A percentile compares a stretch with the other conserved stretches of the same genome.
Conservation (phyloP, 352 stramenopile genomes). For the Phytophthora podocarpi region DNA sequence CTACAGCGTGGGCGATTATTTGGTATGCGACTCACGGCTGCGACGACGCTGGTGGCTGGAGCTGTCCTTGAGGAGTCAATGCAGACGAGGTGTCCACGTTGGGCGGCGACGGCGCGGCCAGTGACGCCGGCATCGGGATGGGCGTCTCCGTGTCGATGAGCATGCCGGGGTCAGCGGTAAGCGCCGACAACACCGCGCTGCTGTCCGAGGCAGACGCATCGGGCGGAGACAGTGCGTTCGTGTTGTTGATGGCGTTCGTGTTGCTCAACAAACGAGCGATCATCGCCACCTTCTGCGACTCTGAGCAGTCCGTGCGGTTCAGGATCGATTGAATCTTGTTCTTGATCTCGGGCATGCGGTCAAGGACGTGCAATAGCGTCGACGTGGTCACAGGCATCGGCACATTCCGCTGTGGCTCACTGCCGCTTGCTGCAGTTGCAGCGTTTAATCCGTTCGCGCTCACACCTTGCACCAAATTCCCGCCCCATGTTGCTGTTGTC, state of each 20-base stretch:
- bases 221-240: slow-evolving; percentile 24
- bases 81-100: slow-evolving; percentile 36
- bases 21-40: slow-evolving; percentile 19
- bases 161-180: slow-evolving; percentile 33
- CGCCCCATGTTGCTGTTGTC: slow-evolving; percentile 36
- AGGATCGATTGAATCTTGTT: slow-evolving; percentile 90
- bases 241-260: slow-evolving; percentile 77
- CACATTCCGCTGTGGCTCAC: slow-evolving; percentile 21
- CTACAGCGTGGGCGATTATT: slow-evolving; percentile 5
- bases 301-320: slow-evolving; percentile 84
- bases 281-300: slow-evolving; percentile 89
- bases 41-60: slow-evolving; percentile 29
- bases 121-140: slow-evolving; percentile 52
- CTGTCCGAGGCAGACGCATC: slow-evolving; percentile 11
- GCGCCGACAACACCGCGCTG: slow-evolving; percentile 31
- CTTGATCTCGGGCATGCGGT: slow-evolving; percentile 91
- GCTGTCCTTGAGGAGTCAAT: slow-evolving; percentile 22
- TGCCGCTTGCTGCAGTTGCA: background rate
- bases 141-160: slow-evolving; percentile 54
- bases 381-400: slow-evolving; percentile 80
- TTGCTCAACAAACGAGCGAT: slow-evolving; percentile 86
- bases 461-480: slow-evolving; percentile 31
- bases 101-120: slow-evolving; percentile 26
- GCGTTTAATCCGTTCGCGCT: slow-evolving; percentile 25
- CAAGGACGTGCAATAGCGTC: slow-evolving; percentile 78